Evolutionary conservation across 2,329 filamentous ascomycete genomes (phyloP), one percentile per base, ranked within the genome.

Genomic region (Ceratocystis harringtonii): DNA sequence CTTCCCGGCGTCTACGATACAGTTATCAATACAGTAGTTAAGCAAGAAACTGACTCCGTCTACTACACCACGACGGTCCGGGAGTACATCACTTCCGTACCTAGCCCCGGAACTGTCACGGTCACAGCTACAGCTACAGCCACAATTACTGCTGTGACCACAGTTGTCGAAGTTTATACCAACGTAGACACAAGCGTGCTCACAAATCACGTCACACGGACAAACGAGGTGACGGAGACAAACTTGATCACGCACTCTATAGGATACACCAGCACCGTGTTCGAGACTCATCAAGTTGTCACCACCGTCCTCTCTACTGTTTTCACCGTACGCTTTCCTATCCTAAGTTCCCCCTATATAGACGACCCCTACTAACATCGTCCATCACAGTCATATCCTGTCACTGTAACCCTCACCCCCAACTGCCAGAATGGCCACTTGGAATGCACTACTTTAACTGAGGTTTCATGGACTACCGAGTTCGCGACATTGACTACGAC

Each of bases 401-500:
- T 71, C n/a, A 71, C 70, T 7, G 61, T 70, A 0, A 71, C 70
- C 64, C 5, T 70, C 62, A 43, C 61, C 5, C 57, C 62, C 6
- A 62, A 64, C 44, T 64, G 62, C 36, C 60, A 61, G 6, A 10
- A 25, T 22, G 60, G 48, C 19, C 52, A 57, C n/a, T 48, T n/a
- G 15, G 45, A 44, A 5, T 63, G 64, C 58, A 68, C 64, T 12
- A 66, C 66, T 7, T 6, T 58, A 19, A 58, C 48, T 1, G 32
- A 65, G 41, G 50, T 66, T 8, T 58, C 41, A 19, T 67, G 64
- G 63, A 68, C 68, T 1, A 71, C 71, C 7, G 65, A 68, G 32
- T 71, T 69, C 68, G 50, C 66, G 15, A 71, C 70, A 5, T 68
- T 68, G 0, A 70, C 69, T 2, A 65, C 69, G 3, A 65, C 63